These are phyloP conservation scores for Huntiella bhutanensis DNA, from an alignment of 2,329 filamentous ascomycete species.

Conservation along the genomic window DNA sequence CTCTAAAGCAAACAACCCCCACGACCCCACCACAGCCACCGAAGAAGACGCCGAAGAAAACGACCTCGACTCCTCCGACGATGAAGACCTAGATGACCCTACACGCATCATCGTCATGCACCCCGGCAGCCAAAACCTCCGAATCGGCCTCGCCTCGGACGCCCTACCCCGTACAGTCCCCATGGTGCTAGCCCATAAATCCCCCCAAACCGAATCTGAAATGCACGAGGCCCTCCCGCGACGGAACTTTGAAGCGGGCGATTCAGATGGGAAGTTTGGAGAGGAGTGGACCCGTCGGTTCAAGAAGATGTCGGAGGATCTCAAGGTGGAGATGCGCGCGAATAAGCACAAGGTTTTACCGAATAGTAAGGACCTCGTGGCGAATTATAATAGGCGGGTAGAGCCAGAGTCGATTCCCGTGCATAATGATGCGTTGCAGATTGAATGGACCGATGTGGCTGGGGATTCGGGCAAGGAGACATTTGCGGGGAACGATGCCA, in stretches of 20 bases:
- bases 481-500: constrained; percentile 64
- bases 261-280: constrained; percentile 64
- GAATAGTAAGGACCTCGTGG: constrained; percentile 91
- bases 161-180: constrained; percentile 85
- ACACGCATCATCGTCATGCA: constrained; percentile 92
- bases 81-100: constrained; percentile 45
- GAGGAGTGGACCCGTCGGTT: constrained; percentile 64
- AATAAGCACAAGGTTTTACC: constrained; percentile 91
- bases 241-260: constrained; percentile 42
- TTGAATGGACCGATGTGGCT: constrained; percentile 83
- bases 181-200: constrained; percentile 74
- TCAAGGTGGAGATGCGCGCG: constrained; percentile 75
- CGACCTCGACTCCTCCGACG: constrained; percentile 14
- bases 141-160: constrained; percentile 90
- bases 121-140: constrained; percentile 82
- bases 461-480: constrained; percentile 28
- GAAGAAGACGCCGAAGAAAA: constrained; percentile 26
- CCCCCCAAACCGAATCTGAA: constrained; percentile 63
- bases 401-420: constrained; percentile 75
- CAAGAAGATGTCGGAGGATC: constrained; percentile 62
- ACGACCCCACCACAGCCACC: constrained; percentile 17
- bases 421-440: constrained; percentile 83
- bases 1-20: too few relatives aligned
- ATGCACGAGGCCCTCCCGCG: constrained; percentile 62
- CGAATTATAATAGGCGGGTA: constrained; percentile 78